Percentiles rank a stretch among this genome's conserved stretches.
These are phyloP conservation scores for Tylopilus sp. DNA, from an alignment of 1,284 basidiomycete genomes.

Conservation along the genomic window DNA sequence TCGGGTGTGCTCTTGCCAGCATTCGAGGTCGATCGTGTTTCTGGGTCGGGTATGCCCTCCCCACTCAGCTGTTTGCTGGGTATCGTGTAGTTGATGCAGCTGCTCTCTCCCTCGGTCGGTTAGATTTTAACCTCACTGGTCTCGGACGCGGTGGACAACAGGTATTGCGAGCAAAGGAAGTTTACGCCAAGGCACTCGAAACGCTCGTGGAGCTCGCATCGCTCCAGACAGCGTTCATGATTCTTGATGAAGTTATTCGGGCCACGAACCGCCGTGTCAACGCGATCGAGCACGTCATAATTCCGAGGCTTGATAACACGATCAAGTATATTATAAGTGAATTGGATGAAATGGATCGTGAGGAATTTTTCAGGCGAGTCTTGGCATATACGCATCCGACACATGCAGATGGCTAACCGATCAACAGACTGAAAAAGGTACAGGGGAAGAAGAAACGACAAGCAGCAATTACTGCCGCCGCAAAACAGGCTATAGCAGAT, in stretches of 20 bases:
- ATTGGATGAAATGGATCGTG: constrained; percentile 95
- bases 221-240: constrained; percentile 96
- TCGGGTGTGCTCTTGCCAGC: constrained; percentile 96
- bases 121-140: constrained; percentile 98
- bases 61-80: neutral
- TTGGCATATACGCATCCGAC: neutral
- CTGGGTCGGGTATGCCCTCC: constrained; percentile 64
- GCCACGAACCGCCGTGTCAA: constrained; percentile 98
- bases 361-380: constrained; percentile 89
- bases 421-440: constrained; percentile 82
- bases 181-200: constrained; percentile 95
- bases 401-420: constrained; percentile 6
- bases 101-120: neutral
- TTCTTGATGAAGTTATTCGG: constrained; percentile 97
- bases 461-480: constrained; percentile 26
- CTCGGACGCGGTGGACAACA: constrained; percentile 97
- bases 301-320: constrained; percentile 94
- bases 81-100: neutral
- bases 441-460: constrained; percentile 94
- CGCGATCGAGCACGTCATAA: constrained; percentile 97
- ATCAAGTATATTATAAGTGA: constrained; percentile 96
- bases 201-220: constrained; percentile 97
- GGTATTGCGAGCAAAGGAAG: constrained; percentile 89
- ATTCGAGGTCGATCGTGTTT: constrained; percentile 86
- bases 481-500: constrained; percentile 17